Evolutionary conservation across 1,139 yeast genomes (phyloP).

Genomic region (Pichia sp.): DNA sequence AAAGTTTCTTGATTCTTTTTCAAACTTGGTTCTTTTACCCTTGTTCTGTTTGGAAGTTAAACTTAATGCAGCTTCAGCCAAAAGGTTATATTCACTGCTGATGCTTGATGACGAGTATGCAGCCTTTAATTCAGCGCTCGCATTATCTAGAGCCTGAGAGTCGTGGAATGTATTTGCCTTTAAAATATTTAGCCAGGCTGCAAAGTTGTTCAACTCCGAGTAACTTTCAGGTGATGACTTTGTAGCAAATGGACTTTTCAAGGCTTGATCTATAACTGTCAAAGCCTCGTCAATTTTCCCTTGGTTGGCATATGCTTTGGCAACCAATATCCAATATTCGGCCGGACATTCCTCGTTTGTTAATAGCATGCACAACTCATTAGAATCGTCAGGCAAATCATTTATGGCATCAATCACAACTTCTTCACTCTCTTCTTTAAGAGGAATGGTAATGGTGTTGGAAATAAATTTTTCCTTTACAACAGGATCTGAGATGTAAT

Average conservation of each 20-base stretch:
- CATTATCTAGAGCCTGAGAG: slow-evolving; percentile 24
- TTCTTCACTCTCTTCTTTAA: slow-evolving; percentile 57
- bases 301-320: slow-evolving; percentile 70
- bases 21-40: slow-evolving; percentile 37
- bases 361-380: slow-evolving; percentile 71
- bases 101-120: slow-evolving; percentile 22
- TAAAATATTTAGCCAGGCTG: slow-evolving; percentile 70
- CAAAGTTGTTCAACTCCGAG: slow-evolving; percentile 54
- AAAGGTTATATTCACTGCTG: slow-evolving; percentile 20
- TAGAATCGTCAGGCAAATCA: slow-evolving; percentile 86
- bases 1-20: slow-evolving; percentile 61
- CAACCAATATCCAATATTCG: slow-evolving; percentile 80
- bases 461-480: slow-evolving; percentile 24
- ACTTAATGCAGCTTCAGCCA: slow-evolving; percentile 29
- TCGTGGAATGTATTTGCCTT: slow-evolving; percentile 29
- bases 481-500: slow-evolving; percentile 10
- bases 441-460: slow-evolving; percentile 45
- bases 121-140: slow-evolving; percentile 26
- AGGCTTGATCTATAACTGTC: slow-evolving; percentile 59
- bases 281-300: slow-evolving; percentile 59
- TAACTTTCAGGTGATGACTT: slow-evolving; percentile 42
- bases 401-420: slow-evolving; percentile 63
- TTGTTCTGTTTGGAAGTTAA: slow-evolving; percentile 27
- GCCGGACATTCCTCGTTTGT: slow-evolving; percentile 73
- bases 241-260: slow-evolving; percentile 40